Base-by-base conservation (phyloP, 768 basidiomycete species). In the Boletus reticulatus region DNA sequence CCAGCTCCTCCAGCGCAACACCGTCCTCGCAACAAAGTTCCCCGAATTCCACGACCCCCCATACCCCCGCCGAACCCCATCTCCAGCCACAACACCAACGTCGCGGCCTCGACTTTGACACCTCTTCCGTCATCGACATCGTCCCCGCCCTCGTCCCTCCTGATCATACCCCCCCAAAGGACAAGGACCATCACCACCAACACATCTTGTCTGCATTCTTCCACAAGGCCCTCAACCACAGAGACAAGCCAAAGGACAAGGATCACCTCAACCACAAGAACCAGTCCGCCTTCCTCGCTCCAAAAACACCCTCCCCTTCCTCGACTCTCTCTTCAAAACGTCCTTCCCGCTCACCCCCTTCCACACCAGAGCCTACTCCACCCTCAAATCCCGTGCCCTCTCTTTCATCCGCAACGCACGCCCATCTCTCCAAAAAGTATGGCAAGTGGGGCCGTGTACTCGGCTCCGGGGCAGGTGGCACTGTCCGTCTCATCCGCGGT, bases 391-490 rank as follows among this genome's bases (percentile, higher is more conserved):
- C 76, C 53, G 74, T 84, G 37, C 69, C 78, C 24, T 89, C 90
- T 4, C 82, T 94, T 22, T 84, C 89, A 14, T 84, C 87, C 47
- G 91, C 89, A 6, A 92, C 91, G 3, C 87, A 95, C 50, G 92
- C 91, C 14, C 94, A 97, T 71, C 78, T 99, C 54, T 77, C 89
- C n/a, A 98, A 98, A 77, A 98, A 98, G 79, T 99, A 99, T 64
- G 97, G 97, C 61, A 99, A 99, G 70, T 97, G 97, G 92, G 97
- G 96, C 38, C 84, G 92, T 49, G 85, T 97, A 17, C 84, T 99
- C 10, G 97, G 97, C 27, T 91, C 88, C 29, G 97, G 97, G 29
- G 97, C 96, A 7, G 97, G 97, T n/a, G 97, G 97, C 24, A 99
- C 97, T 0, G 97, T 99, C 43, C 83, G 97, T 29, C 83, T 99